Evolutionary conservation across 371 early-diverging fungal genomes (phyloP), one percentile per base, ranked within the genome.

Genomic region (Circinella minor): DNA sequence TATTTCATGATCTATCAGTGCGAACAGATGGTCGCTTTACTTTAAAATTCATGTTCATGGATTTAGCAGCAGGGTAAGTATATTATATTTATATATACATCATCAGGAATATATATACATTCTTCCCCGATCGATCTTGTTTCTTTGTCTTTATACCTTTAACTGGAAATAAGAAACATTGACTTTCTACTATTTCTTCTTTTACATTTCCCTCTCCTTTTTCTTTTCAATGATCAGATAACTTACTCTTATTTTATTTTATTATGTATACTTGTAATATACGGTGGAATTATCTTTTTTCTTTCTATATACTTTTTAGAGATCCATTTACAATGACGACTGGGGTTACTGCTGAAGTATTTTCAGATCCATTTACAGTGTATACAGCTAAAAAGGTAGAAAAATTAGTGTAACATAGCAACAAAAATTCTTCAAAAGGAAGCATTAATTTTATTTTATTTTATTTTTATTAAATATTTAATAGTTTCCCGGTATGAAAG

Each of bases 401-500:
- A 37, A 17, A 17, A 4, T 18, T 74, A 36, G 67, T 74, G 17
- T 48, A 69, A 20, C 66, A 82, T 87, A 8, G 5, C 15, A n/a
- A 14, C 51, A 5, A 27, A 27, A 27, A 27, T n/a, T 5, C 5
- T 51, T 51, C 15, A 13, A n/a, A 13, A 1, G 14, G 5, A 17
- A 51, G 15, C 51, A 57, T 15, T 17, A 18, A 27, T 11, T 61
- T n/a, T 61, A 11, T 59, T 46, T 43, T 38, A 3, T 59, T 1
- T n/a, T 14, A 27, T 57, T n/a, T 1, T 13, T 34, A 27, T 18
- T 46, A 46, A 36, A 15, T 17, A 38, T 51, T 5, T 13, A 37
- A 9, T 51, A 77, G 68, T 90, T 90, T 72, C 90, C 89, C 20
- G 89, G 90, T 34, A 87, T 89, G 88, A 81, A 85, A 36, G 86